A percentile compares a stretch with the other conserved stretches of the same genome.
phyloP scores from a whole-genome alignment of 1,284 basidiomycete species.

The Ganoderma multipileum region DNA sequence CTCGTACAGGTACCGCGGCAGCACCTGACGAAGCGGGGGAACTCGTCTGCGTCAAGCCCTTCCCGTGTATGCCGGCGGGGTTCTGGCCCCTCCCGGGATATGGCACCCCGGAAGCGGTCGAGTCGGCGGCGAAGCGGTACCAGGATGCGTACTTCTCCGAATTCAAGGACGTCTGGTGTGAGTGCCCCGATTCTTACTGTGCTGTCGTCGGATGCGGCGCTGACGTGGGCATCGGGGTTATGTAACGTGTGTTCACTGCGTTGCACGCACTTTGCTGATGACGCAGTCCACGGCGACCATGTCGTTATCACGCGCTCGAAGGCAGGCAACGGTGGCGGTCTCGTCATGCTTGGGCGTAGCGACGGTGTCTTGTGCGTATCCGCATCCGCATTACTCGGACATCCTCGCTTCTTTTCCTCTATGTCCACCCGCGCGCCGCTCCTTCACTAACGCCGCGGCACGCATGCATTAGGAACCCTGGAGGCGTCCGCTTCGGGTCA shows the following conservation, averaged over 20 bases:
- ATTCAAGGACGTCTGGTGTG: slow-evolving; percentile 79
- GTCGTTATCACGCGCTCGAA: slow-evolving; percentile 71
- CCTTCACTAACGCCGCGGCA: slow-evolving; percentile 29
- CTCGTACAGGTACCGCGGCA: slow-evolving; percentile 51
- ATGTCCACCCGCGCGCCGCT: background rate
- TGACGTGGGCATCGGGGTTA: slow-evolving; percentile 5
- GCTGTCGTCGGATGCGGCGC: background rate
- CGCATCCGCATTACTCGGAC: background rate
- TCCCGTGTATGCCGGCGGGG: slow-evolving; percentile 86
- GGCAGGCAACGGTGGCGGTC: slow-evolving; percentile 75
- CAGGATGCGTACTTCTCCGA: slow-evolving; percentile 82
- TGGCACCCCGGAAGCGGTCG: slow-evolving; percentile 62
- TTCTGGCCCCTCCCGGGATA: slow-evolving; percentile 84
- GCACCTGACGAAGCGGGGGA: slow-evolving; percentile 63
- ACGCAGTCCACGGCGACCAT: slow-evolving; percentile 78
- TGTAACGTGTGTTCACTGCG: slow-evolving; percentile 9
- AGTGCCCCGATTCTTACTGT: slow-evolving; percentile 39
- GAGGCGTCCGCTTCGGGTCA: slow-evolving; percentile 86
- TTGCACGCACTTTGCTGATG: slow-evolving; percentile 4
- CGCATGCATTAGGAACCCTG: slow-evolving; percentile 66
- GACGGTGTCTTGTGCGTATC: slow-evolving; percentile 80
- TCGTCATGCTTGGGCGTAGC: slow-evolving; percentile 85
- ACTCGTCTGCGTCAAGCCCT: slow-evolving; percentile 79
- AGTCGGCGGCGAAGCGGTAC: slow-evolving; percentile 68
- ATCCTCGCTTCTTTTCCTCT: slow-evolving; percentile 11